These are phyloP conservation scores for Porpolomopsis calyptriformis DNA, from an alignment of 768 basidiomycete species.

Conservation along the genomic window DNA sequence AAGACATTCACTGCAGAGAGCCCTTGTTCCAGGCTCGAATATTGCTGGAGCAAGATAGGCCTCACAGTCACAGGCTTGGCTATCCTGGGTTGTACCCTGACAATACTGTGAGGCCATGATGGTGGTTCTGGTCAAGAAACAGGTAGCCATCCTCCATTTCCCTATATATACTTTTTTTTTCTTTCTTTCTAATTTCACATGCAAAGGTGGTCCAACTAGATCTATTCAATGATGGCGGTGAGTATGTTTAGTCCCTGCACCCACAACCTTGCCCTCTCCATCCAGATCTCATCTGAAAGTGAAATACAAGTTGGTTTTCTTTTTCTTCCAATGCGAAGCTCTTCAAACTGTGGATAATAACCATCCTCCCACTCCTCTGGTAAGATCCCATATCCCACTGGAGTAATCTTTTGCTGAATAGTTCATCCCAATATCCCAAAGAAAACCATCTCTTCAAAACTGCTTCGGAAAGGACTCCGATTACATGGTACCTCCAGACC, in stretches of 20 bases:
- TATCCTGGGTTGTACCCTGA: no score
- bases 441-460: neutral
- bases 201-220: no score
- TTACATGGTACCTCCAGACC: neutral
- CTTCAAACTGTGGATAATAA: constrained; percentile 7
- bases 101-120: no score
- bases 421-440: neutral
- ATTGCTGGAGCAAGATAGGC: no score
- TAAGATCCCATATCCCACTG: constrained; percentile 10
- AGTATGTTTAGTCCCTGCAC: constrained; percentile 1
- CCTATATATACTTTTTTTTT: no score
- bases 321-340: constrained; percentile 4
- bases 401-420: constrained; percentile 2
- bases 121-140: no score
- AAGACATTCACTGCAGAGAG: no score
- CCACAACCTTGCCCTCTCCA: constrained; percentile 9
- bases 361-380: constrained; percentile 12
- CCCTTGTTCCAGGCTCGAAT: no score
- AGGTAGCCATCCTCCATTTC: no score
- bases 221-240: no score
- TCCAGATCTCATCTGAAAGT: constrained; percentile 10
- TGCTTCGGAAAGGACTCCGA: neutral
- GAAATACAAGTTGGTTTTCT: constrained; percentile 5
- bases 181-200: no score
- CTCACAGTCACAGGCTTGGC: no score